Conservation (phyloP, 2,329 filamentous ascomycete genomes). For the Geoglossum cookeanum region DNA sequence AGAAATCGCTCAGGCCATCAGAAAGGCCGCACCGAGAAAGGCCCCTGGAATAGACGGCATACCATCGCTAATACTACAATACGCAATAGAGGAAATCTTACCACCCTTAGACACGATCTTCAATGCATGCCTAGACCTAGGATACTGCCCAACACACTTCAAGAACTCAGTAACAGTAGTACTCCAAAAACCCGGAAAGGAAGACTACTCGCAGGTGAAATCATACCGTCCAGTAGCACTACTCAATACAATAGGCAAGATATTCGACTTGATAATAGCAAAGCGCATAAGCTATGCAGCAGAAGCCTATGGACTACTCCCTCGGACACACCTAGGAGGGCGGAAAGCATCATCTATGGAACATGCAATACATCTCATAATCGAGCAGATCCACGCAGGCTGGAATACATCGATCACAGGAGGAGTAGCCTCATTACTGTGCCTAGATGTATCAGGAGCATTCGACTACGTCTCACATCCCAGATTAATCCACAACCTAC, state of each 20-base stretch:
- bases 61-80: no score
- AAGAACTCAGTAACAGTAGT: no score
- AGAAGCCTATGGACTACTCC: conserved; percentile 8
- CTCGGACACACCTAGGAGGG: conserved; percentile 6
- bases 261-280: conserved; percentile 7
- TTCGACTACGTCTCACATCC: not conserved
- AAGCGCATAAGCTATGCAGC: conserved; percentile 7
- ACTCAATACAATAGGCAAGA: conserved; percentile 10
- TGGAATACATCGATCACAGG: conserved; percentile 6
- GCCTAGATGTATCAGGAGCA: conserved; percentile 8
- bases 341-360: conserved; percentile 4
- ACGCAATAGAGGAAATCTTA: no score
- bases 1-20: not conserved
- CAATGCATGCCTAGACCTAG: no score
- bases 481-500: not conserved
- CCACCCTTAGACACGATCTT: no score
- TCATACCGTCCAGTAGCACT: conserved; percentile 4
- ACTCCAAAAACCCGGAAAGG: not conserved
- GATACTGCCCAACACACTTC: no score
- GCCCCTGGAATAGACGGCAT: no score
- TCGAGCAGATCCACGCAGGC: not conserved
- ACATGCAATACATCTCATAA: not conserved
- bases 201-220: no score
- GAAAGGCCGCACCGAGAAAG: no score
- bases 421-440: not conserved